Base-by-base conservation (phyloP, 179 eudicot genomes). In the Carnegiea gigantea region DNA sequence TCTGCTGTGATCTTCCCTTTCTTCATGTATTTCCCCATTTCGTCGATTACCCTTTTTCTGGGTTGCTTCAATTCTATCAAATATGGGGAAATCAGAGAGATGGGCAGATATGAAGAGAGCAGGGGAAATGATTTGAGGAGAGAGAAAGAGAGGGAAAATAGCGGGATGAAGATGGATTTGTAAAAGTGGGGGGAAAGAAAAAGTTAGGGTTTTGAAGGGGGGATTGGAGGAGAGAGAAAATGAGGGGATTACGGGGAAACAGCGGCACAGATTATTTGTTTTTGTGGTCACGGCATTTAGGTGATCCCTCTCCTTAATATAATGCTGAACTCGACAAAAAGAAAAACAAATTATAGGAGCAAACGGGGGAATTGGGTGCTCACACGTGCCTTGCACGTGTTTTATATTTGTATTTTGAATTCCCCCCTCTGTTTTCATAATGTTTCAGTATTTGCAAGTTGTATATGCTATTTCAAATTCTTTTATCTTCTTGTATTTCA, bases 21-120 rank as follows among this genome's bases (percentile, higher is more conserved):
- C 73, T 87, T 90, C 90, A 89, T 91, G 94, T 90, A 93, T 77
- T 93, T 93, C 0, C 98, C 98, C 98, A 93, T 93, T 49, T 17
- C 60, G 75, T n/a, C 51, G 28, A 33, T 11, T 36, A 5, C 46
- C n/a, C 44, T 68, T 30, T 51, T 68, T 62, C 13, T 10, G 26
- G 17, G 9, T 26, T 11, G 23, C 23, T 11, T 20, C 9, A 24
- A 44, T 14, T 26, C 8, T 26, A 54, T 18, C 21, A 48, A 73
- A 73, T 44, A 21, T 21, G 77, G 21, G 44, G 1, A 14, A 57
- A 57, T 57, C n/a, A 18, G 62, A 57, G 62, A 40, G 57, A 51
- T 12, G 57, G 57, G 57, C 20, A 51, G 57, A 51, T 7, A 14
- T 1, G 20, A 13, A 51, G 57, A 3, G 18, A 57, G 62, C 0